Percentiles rank a stretch among this genome's conserved stretches.
These are phyloP conservation scores for Xylariaceae sp. DNA, from an alignment of 2,329 filamentous ascomycete species.

Conservation along the genomic window DNA sequence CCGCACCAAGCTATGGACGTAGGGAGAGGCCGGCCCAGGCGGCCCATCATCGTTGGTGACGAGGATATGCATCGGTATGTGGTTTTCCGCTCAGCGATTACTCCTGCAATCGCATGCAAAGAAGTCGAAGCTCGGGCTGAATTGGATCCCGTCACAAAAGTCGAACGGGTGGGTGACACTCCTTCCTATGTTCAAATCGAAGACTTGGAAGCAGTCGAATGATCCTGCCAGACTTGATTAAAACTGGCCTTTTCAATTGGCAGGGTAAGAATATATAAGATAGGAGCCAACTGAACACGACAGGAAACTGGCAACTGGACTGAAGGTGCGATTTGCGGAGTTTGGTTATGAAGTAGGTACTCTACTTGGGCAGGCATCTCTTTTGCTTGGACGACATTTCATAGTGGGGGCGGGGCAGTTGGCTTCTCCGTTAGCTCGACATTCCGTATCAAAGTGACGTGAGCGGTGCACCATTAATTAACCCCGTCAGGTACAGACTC, in stretches of 20 bases:
- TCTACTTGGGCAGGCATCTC: too few species aligned
- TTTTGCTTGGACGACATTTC: conserved; percentile 1
- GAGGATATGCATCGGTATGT: conserved; percentile 62
- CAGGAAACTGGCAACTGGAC: too few species aligned
- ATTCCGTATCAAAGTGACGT: conserved; percentile 14
- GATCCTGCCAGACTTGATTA: too few species aligned
- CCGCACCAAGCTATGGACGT: conserved; percentile 68
- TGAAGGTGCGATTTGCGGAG: conserved; percentile 14
- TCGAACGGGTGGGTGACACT: conserved; percentile 1
- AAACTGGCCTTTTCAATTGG: too few species aligned
- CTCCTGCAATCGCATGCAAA: too few species aligned
- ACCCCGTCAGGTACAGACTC: not conserved
- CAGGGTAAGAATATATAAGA: too few species aligned
- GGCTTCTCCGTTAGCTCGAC: conserved; percentile 7
- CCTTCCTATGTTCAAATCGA: too few species aligned
- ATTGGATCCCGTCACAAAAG: too few species aligned
- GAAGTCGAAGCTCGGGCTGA: too few species aligned
- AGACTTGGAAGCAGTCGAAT: not conserved
- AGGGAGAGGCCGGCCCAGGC: conserved; percentile 70
- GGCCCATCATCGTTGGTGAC: conserved; percentile 78
- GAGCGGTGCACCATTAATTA: conserved; percentile 1
- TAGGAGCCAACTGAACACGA: too few species aligned
- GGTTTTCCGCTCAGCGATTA: too few species aligned
- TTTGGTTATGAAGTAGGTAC: not conserved
- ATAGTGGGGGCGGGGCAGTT: conserved; percentile 20